Evolutionary conservation across 225 moss, liverwort and hornwort species (phyloP), one percentile per base, ranked within the genome.

Genomic region (Physcomitrium patens): DNA sequence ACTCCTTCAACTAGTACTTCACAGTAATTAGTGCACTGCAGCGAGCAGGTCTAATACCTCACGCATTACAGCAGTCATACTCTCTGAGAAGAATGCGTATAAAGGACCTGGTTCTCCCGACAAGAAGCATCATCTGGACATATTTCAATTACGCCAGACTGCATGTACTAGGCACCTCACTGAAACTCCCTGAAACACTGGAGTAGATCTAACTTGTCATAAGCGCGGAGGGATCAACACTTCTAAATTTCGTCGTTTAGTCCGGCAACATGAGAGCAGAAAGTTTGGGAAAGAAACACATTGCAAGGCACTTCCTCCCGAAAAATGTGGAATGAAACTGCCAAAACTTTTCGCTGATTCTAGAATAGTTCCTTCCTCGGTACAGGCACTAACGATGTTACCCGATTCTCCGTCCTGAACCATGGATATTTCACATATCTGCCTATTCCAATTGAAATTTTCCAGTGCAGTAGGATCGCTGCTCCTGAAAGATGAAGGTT

Each of bases 1-100:
- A 46, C 15, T 63, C 45, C 44, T 69, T 63, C 61, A 59, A 9
- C 48, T 46, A 54, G 65, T 48, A 24, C 53, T 70, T 75, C 23
- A 17, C 11, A 41, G 22, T n/a, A 12, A 28, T 17, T 12, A 54
- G 31, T 44, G 22, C 15, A 28, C 8, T 65, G 69, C 58, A 65
- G 47, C 15, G 14, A 60, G 37, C 7, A 24, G 67, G 48, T 72
- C 62, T 53, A 45, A 14, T 53, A 37, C 44, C 11, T 50, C 57
- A 57, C 37, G 73, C 20, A 17, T 23, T 63, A 18, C 12, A 49
- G 26, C 56, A 48, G 17, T 63, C 58, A 68, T 9, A 63, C 50
- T 63, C 27, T 49, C 68, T 68, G 49, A 15, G 1, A 57, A 68
- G 44, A 73, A 63, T 10, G 52, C 6, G 24, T 48, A 17, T 16